These are phyloP conservation scores for Cadophora luteo-olivacea DNA, from an alignment of 2,329 filamentous ascomycete genomes.

Conservation along the genomic window DNA sequence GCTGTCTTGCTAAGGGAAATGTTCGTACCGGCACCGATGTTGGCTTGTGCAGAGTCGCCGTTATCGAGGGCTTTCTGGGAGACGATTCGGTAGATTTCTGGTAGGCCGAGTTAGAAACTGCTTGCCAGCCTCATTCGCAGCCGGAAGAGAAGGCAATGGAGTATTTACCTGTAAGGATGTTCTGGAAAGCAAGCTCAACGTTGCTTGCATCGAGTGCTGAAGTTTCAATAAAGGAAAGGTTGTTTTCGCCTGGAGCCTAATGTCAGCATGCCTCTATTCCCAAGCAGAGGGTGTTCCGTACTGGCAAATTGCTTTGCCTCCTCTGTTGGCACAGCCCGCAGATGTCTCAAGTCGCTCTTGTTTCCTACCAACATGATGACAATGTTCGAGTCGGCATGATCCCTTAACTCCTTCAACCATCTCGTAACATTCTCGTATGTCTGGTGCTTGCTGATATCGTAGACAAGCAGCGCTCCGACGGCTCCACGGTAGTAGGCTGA, in stretches of 20 bases:
- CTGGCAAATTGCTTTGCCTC: constrained; percentile 98
- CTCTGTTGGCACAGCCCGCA: constrained; percentile 95
- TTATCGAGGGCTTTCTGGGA: constrained; percentile 96
- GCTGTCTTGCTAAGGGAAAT: constrained; percentile 88
- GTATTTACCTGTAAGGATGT: constrained; percentile 90
- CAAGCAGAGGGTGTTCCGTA: constrained; percentile 50
- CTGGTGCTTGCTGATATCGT: constrained; percentile 99
- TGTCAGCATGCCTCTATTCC: constrained; percentile 40
- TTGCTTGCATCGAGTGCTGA: constrained; percentile 99
- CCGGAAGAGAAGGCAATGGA: background rate
- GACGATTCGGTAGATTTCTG: constrained; percentile 99
- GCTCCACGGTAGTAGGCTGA: constrained; percentile 99
- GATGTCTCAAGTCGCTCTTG: constrained; percentile 99
- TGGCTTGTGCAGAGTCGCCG: constrained; percentile 80
- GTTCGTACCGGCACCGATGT: constrained; percentile 79
- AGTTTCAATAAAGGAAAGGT: constrained; percentile 98
- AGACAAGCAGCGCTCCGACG: constrained; percentile 95
- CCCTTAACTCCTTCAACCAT: constrained; percentile 98
- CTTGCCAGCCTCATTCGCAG: background rate
- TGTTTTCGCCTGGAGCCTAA: constrained; percentile 81
- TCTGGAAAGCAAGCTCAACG: constrained; percentile 98
- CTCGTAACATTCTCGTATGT: constrained; percentile 99
- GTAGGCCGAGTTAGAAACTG: constrained; percentile 21
- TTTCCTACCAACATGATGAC: constrained; percentile 99
- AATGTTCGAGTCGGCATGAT: constrained; percentile 98